Percentiles rank a stretch among this genome's conserved stretches.
phyloP scores from a whole-genome alignment of 176 grass and related monocot species.

The Lolium multiflorum region DNA sequence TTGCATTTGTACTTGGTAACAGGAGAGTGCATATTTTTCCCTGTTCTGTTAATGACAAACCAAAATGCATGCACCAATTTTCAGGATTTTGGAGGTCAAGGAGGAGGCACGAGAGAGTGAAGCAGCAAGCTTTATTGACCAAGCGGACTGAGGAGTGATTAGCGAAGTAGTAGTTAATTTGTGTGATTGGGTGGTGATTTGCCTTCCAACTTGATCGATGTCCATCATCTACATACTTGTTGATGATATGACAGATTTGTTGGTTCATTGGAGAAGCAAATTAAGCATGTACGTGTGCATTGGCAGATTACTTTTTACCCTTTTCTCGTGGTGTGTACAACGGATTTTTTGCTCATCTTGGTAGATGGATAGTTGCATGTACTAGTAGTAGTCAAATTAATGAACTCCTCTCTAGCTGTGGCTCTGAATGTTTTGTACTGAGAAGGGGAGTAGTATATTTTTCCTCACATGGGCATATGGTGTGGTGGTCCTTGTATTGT shows the following conservation, averaged over 20 bases:
- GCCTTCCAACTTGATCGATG: constrained; percentile 24
- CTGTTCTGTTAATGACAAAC: neutral
- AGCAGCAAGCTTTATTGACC: neutral
- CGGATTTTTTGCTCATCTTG: constrained; percentile 44
- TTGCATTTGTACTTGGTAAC: neutral
- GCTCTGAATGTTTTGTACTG: constrained; percentile 49
- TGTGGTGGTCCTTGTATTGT: constrained; percentile 52
- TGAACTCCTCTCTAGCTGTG: constrained; percentile 42
- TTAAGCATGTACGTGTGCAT: too few relatives aligned
- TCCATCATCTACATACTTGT: constrained; percentile 13
- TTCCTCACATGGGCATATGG: constrained; percentile 22
- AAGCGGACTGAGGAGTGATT: neutral
- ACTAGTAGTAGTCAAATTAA: constrained; percentile 42
- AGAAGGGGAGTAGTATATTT: constrained; percentile 17
- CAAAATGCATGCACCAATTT: neutral
- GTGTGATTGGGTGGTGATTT: constrained; percentile 25
- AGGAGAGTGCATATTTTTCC: neutral
- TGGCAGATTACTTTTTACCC: neutral
- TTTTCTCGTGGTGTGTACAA: constrained; percentile 37
- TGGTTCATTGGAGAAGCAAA: neutral
- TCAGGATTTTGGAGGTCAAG: constrained; percentile 54
- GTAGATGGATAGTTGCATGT: neutral
- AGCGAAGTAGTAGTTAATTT: neutral
- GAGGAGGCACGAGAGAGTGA: constrained; percentile 50
- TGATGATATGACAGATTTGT: constrained; percentile 25